Conservation (phyloP, 352 stramenopile species). For the Globisporangium alternatum region DNA sequence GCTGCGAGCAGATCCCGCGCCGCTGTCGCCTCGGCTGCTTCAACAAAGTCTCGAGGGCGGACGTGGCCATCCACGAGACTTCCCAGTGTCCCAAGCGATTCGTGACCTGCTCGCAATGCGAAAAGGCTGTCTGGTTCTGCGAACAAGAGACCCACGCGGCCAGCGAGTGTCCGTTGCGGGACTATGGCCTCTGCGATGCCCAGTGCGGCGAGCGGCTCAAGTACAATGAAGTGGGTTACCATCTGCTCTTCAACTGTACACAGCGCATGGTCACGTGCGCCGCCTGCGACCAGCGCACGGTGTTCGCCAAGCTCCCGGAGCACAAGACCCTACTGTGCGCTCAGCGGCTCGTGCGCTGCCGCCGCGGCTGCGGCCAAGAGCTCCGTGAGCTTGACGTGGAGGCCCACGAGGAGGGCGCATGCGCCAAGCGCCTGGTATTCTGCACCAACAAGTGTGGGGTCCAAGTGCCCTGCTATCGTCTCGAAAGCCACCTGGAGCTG, state of each 20-base stretch:
- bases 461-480: conserved; percentile 25
- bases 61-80: conserved; percentile 34
- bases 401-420: conserved; percentile 47
- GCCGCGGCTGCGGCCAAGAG: conserved; percentile 44
- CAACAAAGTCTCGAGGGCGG: conserved; percentile 21
- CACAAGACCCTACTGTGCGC: conserved; percentile 51
- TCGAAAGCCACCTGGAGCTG: conserved; percentile 41
- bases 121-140: conserved; percentile 37
- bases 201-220: conserved; percentile 41
- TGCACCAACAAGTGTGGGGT: conserved; percentile 60
- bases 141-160: conserved; percentile 39
- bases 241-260: conserved; percentile 52
- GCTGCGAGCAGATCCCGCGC: conserved; percentile 37
- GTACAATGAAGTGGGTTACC: conserved; percentile 53
- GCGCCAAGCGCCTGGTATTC: conserved; percentile 35
- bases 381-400: conserved; percentile 40
- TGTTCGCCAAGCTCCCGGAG: conserved; percentile 29
- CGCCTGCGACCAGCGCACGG: conserved; percentile 39
- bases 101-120: conserved; percentile 50
- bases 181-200: conserved; percentile 43
- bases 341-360: conserved; percentile 48
- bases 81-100: conserved; percentile 56
- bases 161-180: conserved; percentile 51
- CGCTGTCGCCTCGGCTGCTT: conserved; percentile 53
- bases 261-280: conserved; percentile 48